Conservation (phyloP, 768 basidiomycete species). For the Boletus rubropictus region DNA sequence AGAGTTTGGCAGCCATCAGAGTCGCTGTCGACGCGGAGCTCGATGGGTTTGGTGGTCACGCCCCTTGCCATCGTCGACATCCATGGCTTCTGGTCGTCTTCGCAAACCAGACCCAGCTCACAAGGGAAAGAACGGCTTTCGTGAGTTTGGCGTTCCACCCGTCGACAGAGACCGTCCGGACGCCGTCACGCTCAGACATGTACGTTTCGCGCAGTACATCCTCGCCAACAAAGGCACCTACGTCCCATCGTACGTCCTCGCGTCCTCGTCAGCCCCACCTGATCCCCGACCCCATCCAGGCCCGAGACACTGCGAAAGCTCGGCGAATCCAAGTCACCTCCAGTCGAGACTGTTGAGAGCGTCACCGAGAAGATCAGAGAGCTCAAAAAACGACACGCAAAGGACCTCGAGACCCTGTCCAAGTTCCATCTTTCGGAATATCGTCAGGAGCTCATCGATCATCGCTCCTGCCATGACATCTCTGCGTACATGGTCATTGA, state of each 20-base stretch:
- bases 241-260: conserved; percentile 35
- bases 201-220: conserved; percentile 36
- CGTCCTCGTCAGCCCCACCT: not conserved
- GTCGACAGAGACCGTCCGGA: conserved; percentile 17
- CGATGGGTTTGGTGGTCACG: not conserved
- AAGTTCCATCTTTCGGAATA: conserved; percentile 29
- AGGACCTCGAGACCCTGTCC: conserved; percentile 29
- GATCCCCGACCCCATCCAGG: conserved; percentile 1
- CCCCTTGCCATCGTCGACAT: no score
- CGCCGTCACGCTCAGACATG: conserved; percentile 26
- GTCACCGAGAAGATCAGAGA: conserved; percentile 27
- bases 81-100: conserved; percentile 5
- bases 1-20: conserved; percentile 35
- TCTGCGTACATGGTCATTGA: conserved; percentile 28
- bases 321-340: conserved; percentile 6
- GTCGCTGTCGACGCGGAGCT: not conserved
- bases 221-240: conserved; percentile 35
- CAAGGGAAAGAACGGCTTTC: conserved; percentile 20
- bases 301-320: conserved; percentile 21
- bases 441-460: conserved; percentile 32
- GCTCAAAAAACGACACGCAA: conserved; percentile 27
- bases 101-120: conserved; percentile 11
- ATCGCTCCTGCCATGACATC: conserved; percentile 17
- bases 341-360: conserved; percentile 23
- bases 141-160: conserved; percentile 9